phyloP scores from a whole-genome alignment of 129 eudicot species.

The Ambrosia trifida region DNA sequence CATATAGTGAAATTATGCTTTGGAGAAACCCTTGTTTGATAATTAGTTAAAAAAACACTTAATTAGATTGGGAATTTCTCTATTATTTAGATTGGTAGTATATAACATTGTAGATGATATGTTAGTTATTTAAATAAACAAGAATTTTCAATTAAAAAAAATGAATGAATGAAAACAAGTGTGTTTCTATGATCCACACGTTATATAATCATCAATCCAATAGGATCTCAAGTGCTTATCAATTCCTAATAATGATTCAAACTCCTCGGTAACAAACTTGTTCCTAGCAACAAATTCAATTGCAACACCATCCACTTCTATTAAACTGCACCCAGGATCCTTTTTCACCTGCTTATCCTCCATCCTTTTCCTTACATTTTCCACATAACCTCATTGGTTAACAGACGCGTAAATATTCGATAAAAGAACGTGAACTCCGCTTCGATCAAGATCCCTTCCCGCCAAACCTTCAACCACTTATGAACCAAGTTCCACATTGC shows the following conservation, averaged over 20 bases:
- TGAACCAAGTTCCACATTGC: constrained; percentile 47
- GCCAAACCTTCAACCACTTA: constrained; percentile 44
- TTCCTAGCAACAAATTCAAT: constrained; percentile 62
- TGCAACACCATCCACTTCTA: constrained; percentile 54
- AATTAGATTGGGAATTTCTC: no score
- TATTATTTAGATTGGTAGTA: no score
- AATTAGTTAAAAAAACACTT: no score
- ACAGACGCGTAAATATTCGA: constrained; percentile 72
- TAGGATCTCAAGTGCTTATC: constrained; percentile 50
- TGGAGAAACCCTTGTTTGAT: no score
- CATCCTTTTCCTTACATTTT: constrained; percentile 58
- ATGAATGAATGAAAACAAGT: no score
- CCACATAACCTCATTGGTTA: constrained; percentile 64
- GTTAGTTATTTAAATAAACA: no score
- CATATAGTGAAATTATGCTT: no score
- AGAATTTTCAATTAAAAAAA: no score
- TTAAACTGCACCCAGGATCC: constrained; percentile 66
- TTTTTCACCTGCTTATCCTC: constrained; percentile 52
- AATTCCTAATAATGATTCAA: constrained; percentile 25
- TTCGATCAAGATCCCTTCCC: constrained; percentile 38
- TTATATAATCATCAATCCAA: constrained; percentile 25
- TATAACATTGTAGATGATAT: no score
- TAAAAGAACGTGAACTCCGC: constrained; percentile 66
- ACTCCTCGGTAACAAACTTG: constrained; percentile 30
- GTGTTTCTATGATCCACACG: constrained; percentile 11